Conservation (phyloP, 352 stramenopile species). For the Phytopythium boreale region DNA sequence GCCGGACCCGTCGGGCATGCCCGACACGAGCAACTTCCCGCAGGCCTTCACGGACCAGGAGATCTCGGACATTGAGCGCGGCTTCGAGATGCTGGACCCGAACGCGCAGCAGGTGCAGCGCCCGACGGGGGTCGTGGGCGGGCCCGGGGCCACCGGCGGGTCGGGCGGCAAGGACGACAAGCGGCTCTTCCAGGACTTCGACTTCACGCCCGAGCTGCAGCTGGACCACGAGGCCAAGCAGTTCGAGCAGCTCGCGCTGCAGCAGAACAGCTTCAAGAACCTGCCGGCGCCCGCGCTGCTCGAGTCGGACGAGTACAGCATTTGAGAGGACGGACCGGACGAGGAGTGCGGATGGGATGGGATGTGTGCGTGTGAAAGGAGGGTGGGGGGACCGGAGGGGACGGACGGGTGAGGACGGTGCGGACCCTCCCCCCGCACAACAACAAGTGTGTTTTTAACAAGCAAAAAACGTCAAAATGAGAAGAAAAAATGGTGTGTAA, state of each 20-base stretch:
- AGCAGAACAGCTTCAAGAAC: constrained; percentile 84
- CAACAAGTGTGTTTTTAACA: too few relatives aligned
- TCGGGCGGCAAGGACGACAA: constrained; percentile 68
- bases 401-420: too few relatives aligned
- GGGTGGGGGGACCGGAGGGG: neutral
- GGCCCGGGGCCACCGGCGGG: constrained; percentile 2
- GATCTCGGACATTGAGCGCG: constrained; percentile 84
- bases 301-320: constrained; percentile 83
- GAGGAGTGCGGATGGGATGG: neutral
- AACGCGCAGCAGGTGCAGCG: constrained; percentile 65
- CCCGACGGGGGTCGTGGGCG: constrained; percentile 12
- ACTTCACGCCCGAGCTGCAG: constrained; percentile 81
- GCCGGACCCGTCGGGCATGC: constrained; percentile 60
- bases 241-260: constrained; percentile 81
- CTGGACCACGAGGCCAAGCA: constrained; percentile 81
- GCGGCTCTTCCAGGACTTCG: constrained; percentile 83
- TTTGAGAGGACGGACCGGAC: constrained; percentile 20
- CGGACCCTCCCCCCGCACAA: too few relatives aligned
- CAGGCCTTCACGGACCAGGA: constrained; percentile 85
- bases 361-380: neutral
- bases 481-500: too few relatives aligned
- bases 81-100: constrained; percentile 50
- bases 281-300: constrained; percentile 62
- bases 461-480: too few relatives aligned
- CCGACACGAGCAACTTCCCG: constrained; percentile 85